Base-by-base conservation (phyloP, 148 eudicot genomes). In the Chenopodium quinoa region DNA sequence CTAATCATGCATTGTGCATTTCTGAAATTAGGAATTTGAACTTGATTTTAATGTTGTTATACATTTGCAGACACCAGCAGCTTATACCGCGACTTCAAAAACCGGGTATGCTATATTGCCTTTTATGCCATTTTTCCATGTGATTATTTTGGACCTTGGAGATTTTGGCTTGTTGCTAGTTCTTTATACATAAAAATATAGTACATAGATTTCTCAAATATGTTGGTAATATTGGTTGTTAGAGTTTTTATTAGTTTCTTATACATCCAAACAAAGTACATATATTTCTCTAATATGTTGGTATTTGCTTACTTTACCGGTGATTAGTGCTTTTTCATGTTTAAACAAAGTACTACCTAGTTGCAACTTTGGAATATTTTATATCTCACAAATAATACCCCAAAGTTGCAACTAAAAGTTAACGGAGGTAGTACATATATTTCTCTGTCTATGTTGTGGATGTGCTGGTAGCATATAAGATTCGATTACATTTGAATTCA, bases 1-100 rank as follows among this genome's bases (percentile, higher is more conserved):
- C 44, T 40, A 40, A 40, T 40, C 44, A 40, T 50, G 23, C 46
- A 47, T 13, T 22, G 2, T 29, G 7, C 16, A 44, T n/a, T 63
- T 74, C 32, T 32, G 66, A 11, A 20, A 31, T 46, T 37, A 52
- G 2, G 63, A 75, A 75, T 0, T 8, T 75, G 3, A 56, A 23
- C 40, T 75, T 69, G 68, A 20, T 25, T 10, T 75, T 75, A 9
- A 3, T 75, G 44, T 52, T 81, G 58, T 75, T 13, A 16, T 68
- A 73, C 75, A 11, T 75, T 1, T 67, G 67, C 83, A 81, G 83
- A 81, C 58, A 75, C 83, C 83, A 32, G 83, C 79, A 23, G 69
- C 83, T 52, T 44, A 79, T 75, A 78, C 77, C 52, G 14, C 83
- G 23, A 56, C 83, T 66, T 81, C 79, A 54, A 81, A 75, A 29